Percentiles rank a stretch among this genome's conserved stretches.
Conservation (phyloP, 805 yeast species). For the Metschnikowia chrysomelidarum region DNA sequence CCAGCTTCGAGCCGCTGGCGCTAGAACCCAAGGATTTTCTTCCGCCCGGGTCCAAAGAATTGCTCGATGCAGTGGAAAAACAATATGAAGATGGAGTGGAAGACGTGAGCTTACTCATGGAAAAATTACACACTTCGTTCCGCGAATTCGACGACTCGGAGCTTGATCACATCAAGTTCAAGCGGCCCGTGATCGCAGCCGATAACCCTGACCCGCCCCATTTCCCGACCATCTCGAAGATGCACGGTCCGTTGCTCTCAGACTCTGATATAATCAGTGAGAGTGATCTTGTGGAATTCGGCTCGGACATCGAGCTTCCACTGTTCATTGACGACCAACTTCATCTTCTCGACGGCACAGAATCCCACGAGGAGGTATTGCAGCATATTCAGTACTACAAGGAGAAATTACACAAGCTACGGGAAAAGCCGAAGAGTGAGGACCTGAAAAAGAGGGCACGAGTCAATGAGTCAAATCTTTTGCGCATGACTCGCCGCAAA, state of each 20-base stretch:
- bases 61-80: constrained; percentile 4
- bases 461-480: not conserved
- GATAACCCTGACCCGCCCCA: constrained; percentile 2
- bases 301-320: constrained; percentile 9
- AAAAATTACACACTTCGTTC: constrained; percentile 21
- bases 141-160: constrained; percentile 23
- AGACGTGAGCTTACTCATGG: constrained; percentile 12
- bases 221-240: constrained; percentile 12
- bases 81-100: constrained; percentile 15
- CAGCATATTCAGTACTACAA: constrained; percentile 8
- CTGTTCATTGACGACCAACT: constrained; percentile 16
- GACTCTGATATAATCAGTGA: constrained; percentile 11
- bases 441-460: constrained; percentile 1
- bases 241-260: constrained; percentile 16
- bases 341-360: constrained; percentile 13
- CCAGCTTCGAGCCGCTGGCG: constrained; percentile 11
- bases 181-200: constrained; percentile 26
- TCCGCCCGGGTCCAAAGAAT: constrained; percentile 4
- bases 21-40: constrained; percentile 8
- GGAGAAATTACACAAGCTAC: not conserved
- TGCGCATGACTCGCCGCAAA: not conserved
- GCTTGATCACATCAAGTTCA: constrained; percentile 32
- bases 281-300: constrained; percentile 13
- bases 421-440: not conserved
- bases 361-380: constrained; percentile 8